phyloP scores from a whole-genome alignment of 768 basidiomycete genomes.

The Podaxis carcinomalis region DNA sequence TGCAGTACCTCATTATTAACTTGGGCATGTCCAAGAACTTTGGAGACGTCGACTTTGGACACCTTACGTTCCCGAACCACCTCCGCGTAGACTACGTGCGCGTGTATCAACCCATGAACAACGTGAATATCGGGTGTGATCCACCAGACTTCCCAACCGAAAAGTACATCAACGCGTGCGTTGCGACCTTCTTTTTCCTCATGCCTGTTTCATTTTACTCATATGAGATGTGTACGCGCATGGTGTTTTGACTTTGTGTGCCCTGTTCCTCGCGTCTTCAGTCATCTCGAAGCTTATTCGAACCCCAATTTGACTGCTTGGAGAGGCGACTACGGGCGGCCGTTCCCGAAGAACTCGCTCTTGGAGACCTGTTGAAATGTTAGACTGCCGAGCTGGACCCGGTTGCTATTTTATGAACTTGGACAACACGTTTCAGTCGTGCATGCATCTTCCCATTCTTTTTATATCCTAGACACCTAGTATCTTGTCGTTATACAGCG shows the following conservation, averaged over 20 bases:
- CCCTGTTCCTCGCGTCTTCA: constrained; percentile 10
- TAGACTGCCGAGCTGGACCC: constrained; percentile 22
- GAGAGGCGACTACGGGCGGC: constrained; percentile 39
- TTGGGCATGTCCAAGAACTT: constrained; percentile 81
- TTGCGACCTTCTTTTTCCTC: constrained; percentile 8
- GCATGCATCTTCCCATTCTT: neutral
- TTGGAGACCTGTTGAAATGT: constrained; percentile 2
- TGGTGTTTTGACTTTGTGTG: neutral
- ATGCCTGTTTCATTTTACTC: neutral
- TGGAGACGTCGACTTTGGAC: constrained; percentile 57
- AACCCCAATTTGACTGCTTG: constrained; percentile 53
- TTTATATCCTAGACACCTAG: neutral
- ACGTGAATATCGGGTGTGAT: constrained; percentile 64
- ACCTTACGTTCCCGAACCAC: constrained; percentile 59
- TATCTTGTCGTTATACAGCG: neutral
- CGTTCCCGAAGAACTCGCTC: constrained; percentile 54
- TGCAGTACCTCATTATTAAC: constrained; percentile 74
- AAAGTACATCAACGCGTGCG: constrained; percentile 58
- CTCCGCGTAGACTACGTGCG: constrained; percentile 44
- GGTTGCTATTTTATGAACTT: neutral
- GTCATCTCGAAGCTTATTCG: constrained; percentile 61
- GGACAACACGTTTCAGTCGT: neutral
- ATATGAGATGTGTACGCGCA: neutral
- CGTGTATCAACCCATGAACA: constrained; percentile 59
- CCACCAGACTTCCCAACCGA: constrained; percentile 59